Percentiles rank a stretch among this genome's conserved stretches.
phyloP scores from a whole-genome alignment of 768 basidiomycete genomes.

The Pisolithus sp. region DNA sequence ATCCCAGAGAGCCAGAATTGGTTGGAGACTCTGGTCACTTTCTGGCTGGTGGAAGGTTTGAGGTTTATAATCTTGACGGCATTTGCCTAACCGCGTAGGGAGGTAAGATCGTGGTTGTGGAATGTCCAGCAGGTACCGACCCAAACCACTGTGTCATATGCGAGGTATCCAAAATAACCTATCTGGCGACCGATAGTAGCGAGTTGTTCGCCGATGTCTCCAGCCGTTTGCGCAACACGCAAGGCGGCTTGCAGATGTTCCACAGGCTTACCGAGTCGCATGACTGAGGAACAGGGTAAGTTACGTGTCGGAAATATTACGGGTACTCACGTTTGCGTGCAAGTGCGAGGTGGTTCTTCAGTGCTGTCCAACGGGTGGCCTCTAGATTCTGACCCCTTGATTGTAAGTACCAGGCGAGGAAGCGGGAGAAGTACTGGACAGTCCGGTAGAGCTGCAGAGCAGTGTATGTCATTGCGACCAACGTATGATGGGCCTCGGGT shows the following conservation, averaged over 20 bases:
- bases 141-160: slow-evolving; percentile 82
- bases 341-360: slow-evolving; percentile 80
- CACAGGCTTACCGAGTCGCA: slow-evolving; percentile 89
- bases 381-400: slow-evolving; percentile 62
- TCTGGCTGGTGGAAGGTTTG: slow-evolving; percentile 53
- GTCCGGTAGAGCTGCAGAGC: slow-evolving; percentile 71
- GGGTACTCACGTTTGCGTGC: slow-evolving; percentile 68
- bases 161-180: slow-evolving; percentile 81
- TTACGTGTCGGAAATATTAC: background rate
- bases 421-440: slow-evolving; percentile 84
- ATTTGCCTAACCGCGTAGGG: slow-evolving; percentile 44
- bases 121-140: slow-evolving; percentile 37
- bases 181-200: slow-evolving; percentile 79
- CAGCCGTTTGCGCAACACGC: slow-evolving; percentile 51
- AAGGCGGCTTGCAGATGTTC: slow-evolving; percentile 92
- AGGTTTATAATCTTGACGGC: slow-evolving; percentile 58
- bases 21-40: slow-evolving; percentile 60
- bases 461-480: background rate
- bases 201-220: slow-evolving; percentile 62
- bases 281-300: slow-evolving; percentile 43
- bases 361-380: slow-evolving; percentile 71
- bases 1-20: slow-evolving; percentile 89
- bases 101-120: background rate
- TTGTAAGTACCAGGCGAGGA: slow-evolving; percentile 79
- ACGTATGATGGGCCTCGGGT: background rate